Percentiles rank a stretch among this genome's conserved stretches.
phyloP scores from a whole-genome alignment of 2,329 filamentous ascomycete genomes.

The Aspergillus aculeatus region DNA sequence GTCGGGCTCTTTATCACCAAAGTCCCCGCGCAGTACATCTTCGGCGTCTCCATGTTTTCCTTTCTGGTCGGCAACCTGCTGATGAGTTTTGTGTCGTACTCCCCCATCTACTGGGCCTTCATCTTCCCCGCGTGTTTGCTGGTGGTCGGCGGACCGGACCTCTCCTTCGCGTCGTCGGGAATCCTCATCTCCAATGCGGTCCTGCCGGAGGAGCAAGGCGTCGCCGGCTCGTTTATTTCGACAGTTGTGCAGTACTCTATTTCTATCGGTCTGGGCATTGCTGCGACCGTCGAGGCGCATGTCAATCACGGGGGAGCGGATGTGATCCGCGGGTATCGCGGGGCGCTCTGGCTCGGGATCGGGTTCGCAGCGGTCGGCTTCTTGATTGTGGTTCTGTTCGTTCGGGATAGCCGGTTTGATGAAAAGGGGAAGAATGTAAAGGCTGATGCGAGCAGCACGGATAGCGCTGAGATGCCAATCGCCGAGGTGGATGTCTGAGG shows the following conservation, averaged over 20 bases:
- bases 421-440: background rate
- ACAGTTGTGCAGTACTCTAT: conserved; percentile 47
- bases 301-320: conserved; percentile 36
- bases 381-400: conserved; percentile 11
- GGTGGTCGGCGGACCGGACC: conserved; percentile 29
- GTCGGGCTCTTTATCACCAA: conserved; percentile 32
- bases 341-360: conserved; percentile 40
- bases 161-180: conserved; percentile 43
- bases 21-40: conserved; percentile 34
- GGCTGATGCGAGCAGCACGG: too few species aligned
- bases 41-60: conserved; percentile 37
- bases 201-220: conserved; percentile 41
- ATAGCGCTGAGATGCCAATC: too few species aligned
- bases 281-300: conserved; percentile 43
- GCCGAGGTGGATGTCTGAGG: too few species aligned
- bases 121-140: conserved; percentile 16
- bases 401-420: conserved; percentile 11
- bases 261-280: conserved; percentile 44
- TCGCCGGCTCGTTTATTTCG: conserved; percentile 39
- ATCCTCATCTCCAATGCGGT: conserved; percentile 42
- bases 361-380: conserved; percentile 30
- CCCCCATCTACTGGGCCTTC: conserved; percentile 15
- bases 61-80: conserved; percentile 40
- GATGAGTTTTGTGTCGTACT: conserved; percentile 16
- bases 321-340: conserved; percentile 37